A percentile compares a stretch with the other conserved stretches of the same genome.
Evolutionary conservation across 148 eudicot species (phyloP).

Genomic region (Arctostaphylos glauca): DNA sequence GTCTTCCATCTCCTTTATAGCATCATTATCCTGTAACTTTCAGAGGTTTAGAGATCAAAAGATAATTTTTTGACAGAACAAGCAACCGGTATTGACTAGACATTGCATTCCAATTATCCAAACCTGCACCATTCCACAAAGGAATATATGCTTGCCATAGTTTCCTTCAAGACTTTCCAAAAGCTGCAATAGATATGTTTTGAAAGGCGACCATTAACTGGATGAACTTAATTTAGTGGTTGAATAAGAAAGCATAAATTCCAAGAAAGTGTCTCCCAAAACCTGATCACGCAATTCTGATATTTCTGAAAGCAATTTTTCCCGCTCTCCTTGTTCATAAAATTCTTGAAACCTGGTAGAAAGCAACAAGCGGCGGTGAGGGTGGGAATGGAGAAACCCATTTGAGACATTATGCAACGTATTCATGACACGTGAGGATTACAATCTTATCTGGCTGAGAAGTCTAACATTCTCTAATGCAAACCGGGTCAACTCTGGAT

Average conservation of each 20-base stretch:
- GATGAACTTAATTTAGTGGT: neutral
- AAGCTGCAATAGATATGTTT: slow-evolving; percentile 17
- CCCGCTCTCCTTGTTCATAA: slow-evolving; percentile 41
- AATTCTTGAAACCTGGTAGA: slow-evolving; percentile 33
- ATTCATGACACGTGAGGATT: neutral
- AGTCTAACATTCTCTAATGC: slow-evolving; percentile 34
- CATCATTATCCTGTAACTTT: slow-evolving; percentile 26
- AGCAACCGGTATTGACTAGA: neutral
- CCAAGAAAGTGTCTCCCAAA: neutral
- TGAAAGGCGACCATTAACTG: neutral
- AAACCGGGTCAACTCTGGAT: slow-evolving; percentile 32
- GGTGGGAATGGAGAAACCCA: neutral
- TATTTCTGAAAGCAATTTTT: slow-evolving; percentile 36
- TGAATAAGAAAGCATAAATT: neutral
- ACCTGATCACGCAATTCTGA: slow-evolving; percentile 45
- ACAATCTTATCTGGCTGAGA: slow-evolving; percentile 33
- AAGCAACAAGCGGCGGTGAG: neutral
- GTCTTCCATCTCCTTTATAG: slow-evolving; percentile 26
- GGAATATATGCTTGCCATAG: slow-evolving; percentile 16
- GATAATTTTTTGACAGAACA: neutral
- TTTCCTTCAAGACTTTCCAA: slow-evolving; percentile 29
- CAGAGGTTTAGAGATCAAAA: neutral
- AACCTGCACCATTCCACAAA: slow-evolving; percentile 20
- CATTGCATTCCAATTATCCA: neutral
- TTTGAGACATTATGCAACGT: neutral